Percentiles rank a stretch among this genome's conserved stretches.
Conservation (phyloP, 805 yeast species). For the Nakazawaea molendinolei region DNA sequence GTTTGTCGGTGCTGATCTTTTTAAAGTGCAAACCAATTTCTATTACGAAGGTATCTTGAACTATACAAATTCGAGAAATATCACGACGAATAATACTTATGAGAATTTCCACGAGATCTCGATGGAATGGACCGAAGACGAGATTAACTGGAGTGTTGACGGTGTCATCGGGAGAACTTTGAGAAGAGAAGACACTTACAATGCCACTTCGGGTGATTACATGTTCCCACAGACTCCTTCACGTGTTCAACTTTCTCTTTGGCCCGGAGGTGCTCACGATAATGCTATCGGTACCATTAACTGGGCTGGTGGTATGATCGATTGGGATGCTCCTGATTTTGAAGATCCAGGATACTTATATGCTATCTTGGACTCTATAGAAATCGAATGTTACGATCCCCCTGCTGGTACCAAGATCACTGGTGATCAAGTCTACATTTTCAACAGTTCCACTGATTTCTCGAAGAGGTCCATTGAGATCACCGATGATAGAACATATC, state of each 20-base stretch:
- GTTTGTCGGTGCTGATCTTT: slow-evolving; percentile 70
- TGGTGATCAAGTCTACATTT: slow-evolving; percentile 48
- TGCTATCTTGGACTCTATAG: slow-evolving; percentile 52
- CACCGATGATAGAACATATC: slow-evolving; percentile 53
- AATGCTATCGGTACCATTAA: slow-evolving; percentile 58
- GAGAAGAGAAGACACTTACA: slow-evolving; percentile 51
- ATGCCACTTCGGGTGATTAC: slow-evolving; percentile 51
- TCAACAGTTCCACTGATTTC: slow-evolving; percentile 40
- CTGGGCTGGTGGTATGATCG: slow-evolving; percentile 85
- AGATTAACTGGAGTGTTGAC: slow-evolving; percentile 65
- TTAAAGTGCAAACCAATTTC: slow-evolving; percentile 67
- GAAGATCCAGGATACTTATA: slow-evolving; percentile 75
- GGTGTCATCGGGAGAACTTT: slow-evolving; percentile 63
- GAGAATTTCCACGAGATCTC: slow-evolving; percentile 68
- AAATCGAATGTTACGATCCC: slow-evolving; percentile 65
- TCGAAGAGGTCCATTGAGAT: slow-evolving; percentile 48
- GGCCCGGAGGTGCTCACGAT: slow-evolving; percentile 67
- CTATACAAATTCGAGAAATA: slow-evolving; percentile 50
- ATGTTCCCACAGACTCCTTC: slow-evolving; percentile 71
- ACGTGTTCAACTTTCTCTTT: slow-evolving; percentile 62
- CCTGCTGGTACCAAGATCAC: slow-evolving; percentile 44
- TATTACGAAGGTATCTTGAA: slow-evolving; percentile 70
- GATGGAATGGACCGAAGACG: slow-evolving; percentile 77
- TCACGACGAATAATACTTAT: slow-evolving; percentile 46
- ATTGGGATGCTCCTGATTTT: slow-evolving; percentile 78